Conservation (phyloP, 768 basidiomycete species). For the Sarcodon sp. region DNA sequence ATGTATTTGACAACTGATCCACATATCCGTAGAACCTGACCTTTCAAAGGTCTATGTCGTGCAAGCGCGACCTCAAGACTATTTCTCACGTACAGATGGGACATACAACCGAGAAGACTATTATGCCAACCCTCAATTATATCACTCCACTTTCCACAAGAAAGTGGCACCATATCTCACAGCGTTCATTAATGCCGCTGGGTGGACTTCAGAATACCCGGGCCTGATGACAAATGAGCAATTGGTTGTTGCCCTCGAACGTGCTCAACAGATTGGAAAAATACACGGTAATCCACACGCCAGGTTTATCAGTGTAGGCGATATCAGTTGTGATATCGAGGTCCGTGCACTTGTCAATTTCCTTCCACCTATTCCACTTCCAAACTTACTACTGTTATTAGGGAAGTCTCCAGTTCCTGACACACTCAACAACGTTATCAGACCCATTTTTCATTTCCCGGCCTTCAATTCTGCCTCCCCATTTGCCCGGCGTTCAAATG, state of each 20-base stretch:
- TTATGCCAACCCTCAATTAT: constrained; percentile 56
- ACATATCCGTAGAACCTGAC: constrained; percentile 29
- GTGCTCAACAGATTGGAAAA: constrained; percentile 34
- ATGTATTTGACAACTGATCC: background rate
- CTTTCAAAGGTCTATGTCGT: constrained; percentile 64
- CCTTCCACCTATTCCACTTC: background rate
- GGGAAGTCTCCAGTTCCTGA: constrained; percentile 82
- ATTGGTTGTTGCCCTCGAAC: constrained; percentile 34
- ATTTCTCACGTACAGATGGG: constrained; percentile 50
- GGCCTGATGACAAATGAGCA: constrained; percentile 64
- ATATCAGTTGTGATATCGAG: constrained; percentile 84
- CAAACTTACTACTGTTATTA: constrained; percentile 18
- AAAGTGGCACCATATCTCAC: constrained; percentile 80
- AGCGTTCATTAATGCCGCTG: constrained; percentile 75
- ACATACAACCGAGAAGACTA: constrained; percentile 57
- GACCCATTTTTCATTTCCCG: constrained; percentile 53
- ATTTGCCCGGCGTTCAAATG: constrained; percentile 53
- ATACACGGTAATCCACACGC: constrained; percentile 11
- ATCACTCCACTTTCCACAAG: constrained; percentile 53
- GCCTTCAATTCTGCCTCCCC: constrained; percentile 24
- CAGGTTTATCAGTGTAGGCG: constrained; percentile 64
- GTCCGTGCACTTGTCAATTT: constrained; percentile 19
- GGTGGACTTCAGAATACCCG: constrained; percentile 73
- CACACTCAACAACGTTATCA: constrained; percentile 64
- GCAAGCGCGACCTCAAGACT: constrained; percentile 57